Evolutionary conservation across 306 rosid species (phyloP), one percentile per base, ranked within the genome.

Genomic region (Lablab purpureus): DNA sequence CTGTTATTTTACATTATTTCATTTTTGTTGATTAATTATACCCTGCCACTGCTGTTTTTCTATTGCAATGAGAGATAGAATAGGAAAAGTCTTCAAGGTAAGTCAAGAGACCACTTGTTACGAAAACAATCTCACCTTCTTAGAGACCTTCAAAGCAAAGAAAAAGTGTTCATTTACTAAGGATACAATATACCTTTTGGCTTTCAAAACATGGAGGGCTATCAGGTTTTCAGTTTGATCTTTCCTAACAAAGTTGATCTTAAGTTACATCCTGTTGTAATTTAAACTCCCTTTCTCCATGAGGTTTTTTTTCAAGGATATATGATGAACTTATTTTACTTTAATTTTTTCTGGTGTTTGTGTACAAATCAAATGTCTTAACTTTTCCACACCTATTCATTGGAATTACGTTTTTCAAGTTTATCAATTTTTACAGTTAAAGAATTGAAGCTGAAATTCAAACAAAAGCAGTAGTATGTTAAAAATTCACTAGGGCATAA

Each of bases 21-120:
- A 63, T 23, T 52, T 25, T 32, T 67, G 10, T 37, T 36, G 54
- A 27, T 62, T 47, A 30, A 60, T 2, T 60, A 75, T 25, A 67
- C 83, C 41, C 19, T 51, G 80, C 60, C 60, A 54, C 51, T 65
- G 37, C 28, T 66, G 66, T 14, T 49, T 60, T 70, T 36, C 77
- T 60, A 7, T 71, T 22, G 4, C 54, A 28, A 46, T 28, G 50
- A 15, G 21, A 63, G 30, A 47, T 34, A 7, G 64, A 62, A 75
- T 19, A 32, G 51, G 17, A 63, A 46, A 54, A 12, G 10, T 21
- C 6, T 55, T 55, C n/a, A n/a, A n/a, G n/a, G n/a, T n/a, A n/a
- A n/a, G n/a, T n/a, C n/a, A n/a, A n/a, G 41, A 56, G 27, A 23
- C 1, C n/a, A 34, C 37, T 13, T 51, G 30, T 32, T 71, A 73